phyloP scores from a whole-genome alignment of 1,284 basidiomycete species.

The Ustilago tritici region DNA sequence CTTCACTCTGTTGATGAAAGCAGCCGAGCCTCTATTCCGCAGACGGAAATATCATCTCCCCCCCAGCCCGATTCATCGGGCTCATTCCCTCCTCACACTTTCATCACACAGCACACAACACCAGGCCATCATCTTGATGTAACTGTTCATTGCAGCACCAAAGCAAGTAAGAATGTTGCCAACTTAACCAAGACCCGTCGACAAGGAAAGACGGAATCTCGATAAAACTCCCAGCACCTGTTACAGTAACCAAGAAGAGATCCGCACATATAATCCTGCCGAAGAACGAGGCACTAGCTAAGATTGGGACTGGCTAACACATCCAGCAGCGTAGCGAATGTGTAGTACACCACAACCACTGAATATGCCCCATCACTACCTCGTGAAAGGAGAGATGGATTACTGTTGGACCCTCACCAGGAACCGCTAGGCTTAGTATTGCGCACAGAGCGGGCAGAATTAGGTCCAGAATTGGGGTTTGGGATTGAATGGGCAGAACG shows the following conservation, averaged over 20 bases:
- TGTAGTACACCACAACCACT: conserved; percentile 46
- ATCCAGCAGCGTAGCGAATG: conserved; percentile 44
- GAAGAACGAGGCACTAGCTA: conserved; percentile 17
- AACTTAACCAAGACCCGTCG: conserved; percentile 31
- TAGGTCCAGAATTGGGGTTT: conserved; percentile 28
- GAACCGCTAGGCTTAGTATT: conserved; percentile 55
- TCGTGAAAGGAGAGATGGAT: conserved; percentile 9
- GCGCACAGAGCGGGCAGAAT: conserved; percentile 55
- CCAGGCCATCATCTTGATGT: background rate
- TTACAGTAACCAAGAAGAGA: conserved; percentile 39
- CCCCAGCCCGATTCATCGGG: background rate
- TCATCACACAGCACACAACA: background rate
- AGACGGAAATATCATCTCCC: background rate
- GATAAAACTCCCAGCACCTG: conserved; percentile 29
- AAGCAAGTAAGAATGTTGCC: conserved; percentile 33
- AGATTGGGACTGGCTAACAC: conserved; percentile 35
- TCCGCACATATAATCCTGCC: conserved; percentile 19
- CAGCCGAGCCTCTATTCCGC: background rate
- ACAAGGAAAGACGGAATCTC: conserved; percentile 29
- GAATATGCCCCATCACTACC: conserved; percentile 24
- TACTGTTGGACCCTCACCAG: conserved; percentile 57
- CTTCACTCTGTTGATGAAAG: too few species aligned
- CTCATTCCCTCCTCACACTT: background rate
- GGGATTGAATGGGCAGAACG: background rate
- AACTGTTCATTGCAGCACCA: conserved; percentile 2